Percentiles rank a stretch among this genome's conserved stretches.
Conservation (phyloP, 306 rosid genomes). For the Ormosia semicastrata region DNA sequence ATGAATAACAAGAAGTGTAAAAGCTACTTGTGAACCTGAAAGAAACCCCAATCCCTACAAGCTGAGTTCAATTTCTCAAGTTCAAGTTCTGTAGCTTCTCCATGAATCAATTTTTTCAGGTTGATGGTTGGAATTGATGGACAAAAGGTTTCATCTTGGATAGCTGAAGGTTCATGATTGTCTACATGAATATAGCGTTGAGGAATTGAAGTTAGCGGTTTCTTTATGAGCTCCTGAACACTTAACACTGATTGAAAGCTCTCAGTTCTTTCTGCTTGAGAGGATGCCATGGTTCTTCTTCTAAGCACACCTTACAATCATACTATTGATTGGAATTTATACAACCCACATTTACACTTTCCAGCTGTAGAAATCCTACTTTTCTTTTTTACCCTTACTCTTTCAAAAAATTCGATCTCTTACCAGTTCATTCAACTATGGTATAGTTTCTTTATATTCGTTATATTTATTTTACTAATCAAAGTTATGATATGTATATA, state of each 20-base stretch:
- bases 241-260: background rate
- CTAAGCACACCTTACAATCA: background rate
- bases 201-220: slow-evolving; percentile 29
- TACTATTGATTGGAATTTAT: too few species aligned
- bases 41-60: slow-evolving; percentile 70
- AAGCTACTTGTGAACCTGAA: slow-evolving; percentile 44
- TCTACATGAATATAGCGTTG: slow-evolving; percentile 31
- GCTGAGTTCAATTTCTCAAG: slow-evolving; percentile 49
- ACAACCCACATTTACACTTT: too few species aligned
- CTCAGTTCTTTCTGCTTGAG: background rate
- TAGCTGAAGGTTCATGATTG: slow-evolving; percentile 17
- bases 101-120: slow-evolving; percentile 27
- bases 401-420: too few species aligned
- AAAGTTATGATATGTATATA: too few species aligned
- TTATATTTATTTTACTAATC: too few species aligned
- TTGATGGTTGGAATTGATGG: slow-evolving; percentile 44
- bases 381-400: too few species aligned
- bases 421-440: too few species aligned
- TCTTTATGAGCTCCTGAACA: slow-evolving; percentile 25
- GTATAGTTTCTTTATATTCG: too few species aligned
- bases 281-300: background rate
- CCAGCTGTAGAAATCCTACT: too few species aligned
- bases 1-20: background rate
- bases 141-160: background rate
- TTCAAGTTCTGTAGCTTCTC: slow-evolving; percentile 29